Base-by-base conservation (phyloP, 2,329 filamentous ascomycete genomes). In the Paracoccidioides lutzii region DNA sequence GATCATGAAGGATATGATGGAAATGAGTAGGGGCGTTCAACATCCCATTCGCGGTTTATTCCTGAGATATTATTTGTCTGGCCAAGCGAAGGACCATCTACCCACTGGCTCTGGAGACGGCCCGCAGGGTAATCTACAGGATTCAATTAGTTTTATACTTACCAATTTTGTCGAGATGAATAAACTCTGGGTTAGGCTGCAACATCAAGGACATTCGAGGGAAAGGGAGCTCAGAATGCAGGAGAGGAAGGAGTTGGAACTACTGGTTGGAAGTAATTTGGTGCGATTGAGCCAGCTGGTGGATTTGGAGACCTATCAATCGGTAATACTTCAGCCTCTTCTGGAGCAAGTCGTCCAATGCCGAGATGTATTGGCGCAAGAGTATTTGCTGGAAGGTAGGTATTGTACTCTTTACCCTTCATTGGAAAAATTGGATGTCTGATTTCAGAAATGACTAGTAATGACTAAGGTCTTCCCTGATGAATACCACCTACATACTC, bases 1-100 rank as follows among this genome's bases (percentile, higher is more conserved):
- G 76, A 89, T 98, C 60, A 98, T 98, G 93, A 98, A 98, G 75
- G 93, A 98, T 72, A 98, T 98, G 93, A 98, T 98, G 93, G 93
- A 98, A 73, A 98, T 98, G 93, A 97, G 90, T 73, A 82, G 93
- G 60, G 93, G 93, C 56, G 90, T 98, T 28, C 93, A 98, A 68
- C 93, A 98, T 72, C 93, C 93, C 14, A 90, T 96, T 60, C 88
- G 93, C 57, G 93, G 93, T 15, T 78, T 98, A 55, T 98, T 98
- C 70, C 75, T 98, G 65, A 84, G 93, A 67, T 98, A 98, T 73
- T 98, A 96, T 69, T 81, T 98, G 53, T 93, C 89, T 30, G 91
- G 93, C 41, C 93, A 98, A 75, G 91, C 93, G 42, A 81, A 93
- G 65, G 93, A 98, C 71, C 83, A 83, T 68, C 78, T 98, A 53